Base-by-base conservation (phyloP, 192 early-diverging fungal genomes). In the Phycomyces blakesleeanus region DNA sequence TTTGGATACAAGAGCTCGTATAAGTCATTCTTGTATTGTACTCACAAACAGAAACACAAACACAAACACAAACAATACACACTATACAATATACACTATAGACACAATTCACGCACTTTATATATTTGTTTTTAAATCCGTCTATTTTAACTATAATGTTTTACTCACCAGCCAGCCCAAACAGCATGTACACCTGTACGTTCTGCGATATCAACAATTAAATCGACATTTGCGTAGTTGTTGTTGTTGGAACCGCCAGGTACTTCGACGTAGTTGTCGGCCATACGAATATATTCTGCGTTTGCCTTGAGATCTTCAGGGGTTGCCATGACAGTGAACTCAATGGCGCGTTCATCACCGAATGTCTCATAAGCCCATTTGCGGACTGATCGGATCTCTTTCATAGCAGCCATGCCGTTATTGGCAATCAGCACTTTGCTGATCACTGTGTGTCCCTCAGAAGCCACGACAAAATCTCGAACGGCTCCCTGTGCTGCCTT, bases 361-460 rank as follows among this genome's bases (percentile, higher is more conserved):
- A 99, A 98, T 12, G 92, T 95, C 68, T 95, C 93, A 71, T 99
- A 99, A 10, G 95, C 87, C 97, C 97, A 99, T 78, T 97, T 90
- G 63, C 95, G 89, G 41, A 99, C 90, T 2, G 95, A 97, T 41
- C 97, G 87, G 67, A 99, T 99, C 82, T 95, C 94, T 74, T 99
- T 99, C 67, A 99, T 94, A 47, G 97, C 97, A 0, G 97, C 97
- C 76, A 99, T 97, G 63, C 97, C 97, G 82, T 97, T 97, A 85
- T 99, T 99, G 66, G 97, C 97, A 74, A 99, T 95, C 44, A 99
- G 83, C 27, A 99, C 89, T 69, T 93, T 93, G 37, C 89, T 91
- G 68, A 98, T 97, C 34, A 93, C 87, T 50, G 89, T 91, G 76
- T 92, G 90, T 25, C 91, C 91, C 58, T 82, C 83, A 67, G 88